Conservation (phyloP, 176 grass and related monocot genomes). For the Aegilops umbellulata region DNA sequence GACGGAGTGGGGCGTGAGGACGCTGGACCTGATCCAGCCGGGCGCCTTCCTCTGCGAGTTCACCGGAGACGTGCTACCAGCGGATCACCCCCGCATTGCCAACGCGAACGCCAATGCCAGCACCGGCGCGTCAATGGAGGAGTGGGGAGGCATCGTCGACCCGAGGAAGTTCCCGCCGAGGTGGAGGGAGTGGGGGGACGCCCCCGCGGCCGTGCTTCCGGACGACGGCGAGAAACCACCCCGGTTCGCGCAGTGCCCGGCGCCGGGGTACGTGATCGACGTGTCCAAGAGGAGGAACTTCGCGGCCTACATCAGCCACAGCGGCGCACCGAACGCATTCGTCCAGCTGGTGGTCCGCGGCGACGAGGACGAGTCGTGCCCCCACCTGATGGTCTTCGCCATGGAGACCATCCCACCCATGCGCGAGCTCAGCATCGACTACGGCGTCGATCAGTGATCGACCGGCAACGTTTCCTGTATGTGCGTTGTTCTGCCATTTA, state of each 20-base stretch:
- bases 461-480: too few species aligned
- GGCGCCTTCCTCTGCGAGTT: slow-evolving; percentile 79
- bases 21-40: slow-evolving; percentile 73
- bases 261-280: slow-evolving; percentile 50
- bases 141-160: neutral
- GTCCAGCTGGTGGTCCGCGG: slow-evolving; percentile 54
- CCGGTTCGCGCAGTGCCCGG: neutral
- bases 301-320: slow-evolving; percentile 76
- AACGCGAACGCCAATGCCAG: neutral
- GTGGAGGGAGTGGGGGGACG: slow-evolving; percentile 85
- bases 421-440: slow-evolving; percentile 83
- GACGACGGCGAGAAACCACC: slow-evolving; percentile 1
- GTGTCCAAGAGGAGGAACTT: slow-evolving; percentile 65
- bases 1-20: slow-evolving; percentile 76
- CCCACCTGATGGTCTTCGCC: slow-evolving; percentile 80
- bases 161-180: slow-evolving; percentile 59
- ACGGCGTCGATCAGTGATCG: slow-evolving; percentile 39
- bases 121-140: neutral
- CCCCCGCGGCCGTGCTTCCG: slow-evolving; percentile 31
- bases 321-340: slow-evolving; percentile 65
- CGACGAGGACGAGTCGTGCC: slow-evolving; percentile 48
- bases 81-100: neutral
- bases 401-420: slow-evolving; percentile 91
- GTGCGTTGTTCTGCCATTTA: too few species aligned
- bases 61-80: slow-evolving; percentile 39